Conservation (phyloP, 169 alveolate genomes). For the Nephromyces sp. region DNA sequence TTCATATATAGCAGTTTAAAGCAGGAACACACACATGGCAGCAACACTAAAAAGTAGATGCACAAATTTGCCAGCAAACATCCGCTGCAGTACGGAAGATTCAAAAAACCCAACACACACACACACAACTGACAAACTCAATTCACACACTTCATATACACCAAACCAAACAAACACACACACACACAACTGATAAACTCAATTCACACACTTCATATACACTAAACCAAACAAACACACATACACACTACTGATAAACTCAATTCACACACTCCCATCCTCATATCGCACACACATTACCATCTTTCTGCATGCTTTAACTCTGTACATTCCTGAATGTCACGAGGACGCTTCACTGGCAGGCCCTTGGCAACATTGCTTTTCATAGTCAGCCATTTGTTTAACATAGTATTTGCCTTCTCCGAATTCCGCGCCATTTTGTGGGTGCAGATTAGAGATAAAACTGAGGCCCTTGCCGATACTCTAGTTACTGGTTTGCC, state of each 20-base stretch:
- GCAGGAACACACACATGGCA: too few relatives aligned
- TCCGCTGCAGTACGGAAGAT: too few relatives aligned
- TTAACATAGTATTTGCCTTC: conserved; percentile 48
- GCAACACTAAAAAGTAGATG: too few relatives aligned
- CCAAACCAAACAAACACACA: too few relatives aligned
- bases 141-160: background rate
- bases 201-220: background rate
- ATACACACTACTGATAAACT: background rate
- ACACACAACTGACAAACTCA: too few relatives aligned
- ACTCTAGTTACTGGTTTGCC: too few relatives aligned
- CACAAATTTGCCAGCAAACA: too few relatives aligned
- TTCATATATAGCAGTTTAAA: too few relatives aligned
- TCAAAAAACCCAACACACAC: too few relatives aligned
- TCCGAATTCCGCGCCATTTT: conserved; percentile 54
- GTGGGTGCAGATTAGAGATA: too few relatives aligned
- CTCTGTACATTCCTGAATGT: conserved; percentile 23
- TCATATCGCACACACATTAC: conserved; percentile 12
- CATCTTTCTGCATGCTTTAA: conserved; percentile 37
- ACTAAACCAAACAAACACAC: background rate
- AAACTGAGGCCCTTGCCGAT: too few relatives aligned
- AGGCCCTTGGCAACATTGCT: conserved; percentile 32
- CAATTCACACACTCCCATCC: background rate
- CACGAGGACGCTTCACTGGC: conserved; percentile 35
- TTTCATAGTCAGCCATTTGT: conserved; percentile 49
- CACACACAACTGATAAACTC: too few relatives aligned